Evolutionary conservation across 257 asterid species (phyloP).

Genomic region (Primulina huaijiensis): DNA sequence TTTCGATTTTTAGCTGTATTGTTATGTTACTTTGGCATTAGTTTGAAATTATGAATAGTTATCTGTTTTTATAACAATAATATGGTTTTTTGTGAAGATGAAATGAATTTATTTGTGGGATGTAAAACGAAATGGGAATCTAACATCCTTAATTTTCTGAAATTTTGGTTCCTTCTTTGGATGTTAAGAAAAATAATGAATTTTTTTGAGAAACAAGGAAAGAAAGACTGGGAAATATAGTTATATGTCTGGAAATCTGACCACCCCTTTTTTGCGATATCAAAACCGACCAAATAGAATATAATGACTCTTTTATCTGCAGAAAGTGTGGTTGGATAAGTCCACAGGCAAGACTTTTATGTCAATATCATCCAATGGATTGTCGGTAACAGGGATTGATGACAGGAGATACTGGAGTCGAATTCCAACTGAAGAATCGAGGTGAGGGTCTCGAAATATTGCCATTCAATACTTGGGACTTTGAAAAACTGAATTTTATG

Average conservation of each 20-base stretch:
- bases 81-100: background rate
- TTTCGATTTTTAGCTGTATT: too few species aligned
- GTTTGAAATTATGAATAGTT: too few species aligned
- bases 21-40: too few species aligned
- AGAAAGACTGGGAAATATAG: too few species aligned
- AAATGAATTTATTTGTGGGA: too few species aligned
- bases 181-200: background rate
- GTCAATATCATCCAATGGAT: slow-evolving; percentile 68
- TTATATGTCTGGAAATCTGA: background rate
- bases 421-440: slow-evolving; percentile 79
- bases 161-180: background rate
- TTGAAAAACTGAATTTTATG: background rate
- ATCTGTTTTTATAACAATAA: too few species aligned
- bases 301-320: slow-evolving; percentile 28
- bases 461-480: background rate
- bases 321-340: slow-evolving; percentile 90
- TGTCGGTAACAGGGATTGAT: slow-evolving; percentile 79
- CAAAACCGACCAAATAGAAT: background rate
- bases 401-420: slow-evolving; percentile 94
- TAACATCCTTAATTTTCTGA: background rate
- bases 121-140: too few species aligned
- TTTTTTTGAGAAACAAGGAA: background rate
- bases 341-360: slow-evolving; percentile 62
- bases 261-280: background rate
- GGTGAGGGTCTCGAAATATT: slow-evolving; percentile 43